Evolutionary conservation across 306 rosid genomes (phyloP).

Genomic region (Malus sylvestris): DNA sequence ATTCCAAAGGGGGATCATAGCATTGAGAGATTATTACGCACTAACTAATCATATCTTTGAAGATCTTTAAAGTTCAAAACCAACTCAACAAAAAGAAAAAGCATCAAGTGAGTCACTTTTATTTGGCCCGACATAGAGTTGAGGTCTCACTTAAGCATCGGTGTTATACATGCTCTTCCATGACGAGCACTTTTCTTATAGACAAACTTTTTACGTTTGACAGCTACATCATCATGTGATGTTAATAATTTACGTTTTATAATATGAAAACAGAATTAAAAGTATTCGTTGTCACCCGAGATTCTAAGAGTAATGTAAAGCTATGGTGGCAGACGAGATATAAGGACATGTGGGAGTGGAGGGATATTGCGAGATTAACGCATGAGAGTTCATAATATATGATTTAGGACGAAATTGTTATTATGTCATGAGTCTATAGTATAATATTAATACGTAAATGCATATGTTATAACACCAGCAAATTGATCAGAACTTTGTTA

Average conservation of each 20-base stretch:
- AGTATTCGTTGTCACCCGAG: too few species aligned
- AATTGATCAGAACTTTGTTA: neutral
- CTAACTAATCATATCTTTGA: conserved; percentile 33
- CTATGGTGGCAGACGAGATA: too few species aligned
- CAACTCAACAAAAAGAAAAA: conserved; percentile 2
- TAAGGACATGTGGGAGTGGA: too few species aligned
- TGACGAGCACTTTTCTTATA: neutral
- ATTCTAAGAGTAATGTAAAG: too few species aligned
- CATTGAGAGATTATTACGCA: neutral
- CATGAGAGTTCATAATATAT: too few species aligned
- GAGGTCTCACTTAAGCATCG: neutral
- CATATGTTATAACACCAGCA: neutral
- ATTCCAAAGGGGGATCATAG: neutral
- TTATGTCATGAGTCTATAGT: neutral
- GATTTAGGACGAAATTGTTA: too few species aligned
- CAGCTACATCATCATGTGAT: too few species aligned
- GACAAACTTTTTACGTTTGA: neutral
- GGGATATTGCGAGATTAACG: too few species aligned
- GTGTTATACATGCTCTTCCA: neutral
- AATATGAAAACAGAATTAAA: too few species aligned
- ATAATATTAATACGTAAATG: too few species aligned
- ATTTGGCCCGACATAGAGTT: neutral
- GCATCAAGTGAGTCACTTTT: neutral
- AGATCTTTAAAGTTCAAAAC: conserved; percentile 31
- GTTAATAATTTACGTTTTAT: too few species aligned